phyloP scores from a whole-genome alignment of 2,329 filamentous ascomycete genomes.

The Ustulina deusta region DNA sequence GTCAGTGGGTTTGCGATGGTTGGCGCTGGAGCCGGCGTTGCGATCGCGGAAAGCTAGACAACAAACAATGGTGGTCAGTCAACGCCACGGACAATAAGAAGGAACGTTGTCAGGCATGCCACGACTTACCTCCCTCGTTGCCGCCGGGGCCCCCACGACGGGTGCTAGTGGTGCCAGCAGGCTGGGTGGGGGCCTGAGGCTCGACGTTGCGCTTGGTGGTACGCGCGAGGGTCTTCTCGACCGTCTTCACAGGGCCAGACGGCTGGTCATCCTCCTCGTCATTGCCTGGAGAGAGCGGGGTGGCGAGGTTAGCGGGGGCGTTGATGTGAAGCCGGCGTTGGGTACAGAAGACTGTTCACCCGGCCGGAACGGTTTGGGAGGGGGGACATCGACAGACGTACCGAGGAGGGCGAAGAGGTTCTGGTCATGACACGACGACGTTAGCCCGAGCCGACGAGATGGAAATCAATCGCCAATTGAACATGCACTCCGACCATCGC shows the following conservation, averaged over 20 bases:
- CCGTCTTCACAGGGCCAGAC: conserved; percentile 84
- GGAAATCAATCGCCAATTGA: conserved; percentile 24
- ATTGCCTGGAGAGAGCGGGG: conserved; percentile 62
- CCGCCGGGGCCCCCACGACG: conserved; percentile 73
- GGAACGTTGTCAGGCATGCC: not conserved
- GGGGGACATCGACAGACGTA: conserved; percentile 63
- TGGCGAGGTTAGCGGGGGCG: conserved; percentile 45
- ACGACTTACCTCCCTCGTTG: conserved; percentile 86
- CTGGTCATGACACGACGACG: conserved; percentile 59
- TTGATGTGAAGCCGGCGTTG: not conserved
- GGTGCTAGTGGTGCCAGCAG: conserved; percentile 56
- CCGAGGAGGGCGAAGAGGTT: conserved; percentile 99
- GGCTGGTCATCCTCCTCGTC: conserved; percentile 78
- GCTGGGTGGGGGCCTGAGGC: conserved; percentile 72
- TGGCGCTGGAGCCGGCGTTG: conserved; percentile 81
- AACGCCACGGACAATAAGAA: conserved; percentile 19
- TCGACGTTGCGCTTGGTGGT: conserved; percentile 87
- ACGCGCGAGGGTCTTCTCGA: conserved; percentile 84
- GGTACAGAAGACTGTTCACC: conserved; percentile 42
- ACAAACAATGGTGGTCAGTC: conserved; percentile 8
- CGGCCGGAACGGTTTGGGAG: conserved; percentile 42
- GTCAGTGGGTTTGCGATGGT: conserved; percentile 83
- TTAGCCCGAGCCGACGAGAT: conserved; percentile 44
- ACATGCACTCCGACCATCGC: not conserved
- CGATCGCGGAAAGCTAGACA: conserved; percentile 87